Evolutionary conservation across 306 rosid species (phyloP).

Genomic region (Glycine soja): DNA sequence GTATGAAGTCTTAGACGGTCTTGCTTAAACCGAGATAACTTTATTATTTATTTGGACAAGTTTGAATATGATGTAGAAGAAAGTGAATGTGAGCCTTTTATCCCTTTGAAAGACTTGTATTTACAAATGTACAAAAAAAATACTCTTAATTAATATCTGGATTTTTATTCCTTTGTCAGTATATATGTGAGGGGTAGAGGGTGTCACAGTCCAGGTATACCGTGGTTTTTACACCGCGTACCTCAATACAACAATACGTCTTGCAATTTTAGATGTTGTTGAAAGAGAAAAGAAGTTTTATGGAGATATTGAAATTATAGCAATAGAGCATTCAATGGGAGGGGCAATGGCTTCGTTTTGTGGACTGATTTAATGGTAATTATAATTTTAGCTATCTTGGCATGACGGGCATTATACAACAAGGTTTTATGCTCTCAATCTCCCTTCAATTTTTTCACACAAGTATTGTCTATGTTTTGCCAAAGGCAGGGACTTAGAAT

Average conservation of each 20-base stretch:
- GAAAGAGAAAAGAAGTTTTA: conserved; percentile 70
- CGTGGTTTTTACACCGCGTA: conserved; percentile 92
- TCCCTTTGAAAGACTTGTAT: too few species aligned
- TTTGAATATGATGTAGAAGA: too few species aligned
- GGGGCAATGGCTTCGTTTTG: conserved; percentile 99
- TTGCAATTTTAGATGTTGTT: conserved; percentile 80
- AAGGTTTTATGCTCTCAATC: conserved; percentile 34
- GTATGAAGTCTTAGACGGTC: too few species aligned
- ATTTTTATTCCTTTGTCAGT: too few species aligned
- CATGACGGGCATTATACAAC: conserved; percentile 16
- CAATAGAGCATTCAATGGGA: conserved; percentile 96
- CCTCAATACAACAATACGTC: conserved; percentile 90
- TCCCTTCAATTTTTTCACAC: not conserved
- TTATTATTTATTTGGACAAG: too few species aligned
- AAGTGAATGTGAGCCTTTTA: too few species aligned
- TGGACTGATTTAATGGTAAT: conserved; percentile 87
- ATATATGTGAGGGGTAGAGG: too few species aligned
- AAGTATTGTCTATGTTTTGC: conserved; percentile 34
- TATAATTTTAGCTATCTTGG: conserved; percentile 36
- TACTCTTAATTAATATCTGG: too few species aligned
- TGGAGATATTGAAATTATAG: conserved; percentile 76
- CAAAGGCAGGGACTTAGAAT: conserved; percentile 24
- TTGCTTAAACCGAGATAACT: too few species aligned
- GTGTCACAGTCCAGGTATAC: conserved; percentile 94
- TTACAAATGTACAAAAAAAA: too few species aligned